phyloP scores from a whole-genome alignment of 169 alveolate species.

The Plasmodium coatneyi region DNA sequence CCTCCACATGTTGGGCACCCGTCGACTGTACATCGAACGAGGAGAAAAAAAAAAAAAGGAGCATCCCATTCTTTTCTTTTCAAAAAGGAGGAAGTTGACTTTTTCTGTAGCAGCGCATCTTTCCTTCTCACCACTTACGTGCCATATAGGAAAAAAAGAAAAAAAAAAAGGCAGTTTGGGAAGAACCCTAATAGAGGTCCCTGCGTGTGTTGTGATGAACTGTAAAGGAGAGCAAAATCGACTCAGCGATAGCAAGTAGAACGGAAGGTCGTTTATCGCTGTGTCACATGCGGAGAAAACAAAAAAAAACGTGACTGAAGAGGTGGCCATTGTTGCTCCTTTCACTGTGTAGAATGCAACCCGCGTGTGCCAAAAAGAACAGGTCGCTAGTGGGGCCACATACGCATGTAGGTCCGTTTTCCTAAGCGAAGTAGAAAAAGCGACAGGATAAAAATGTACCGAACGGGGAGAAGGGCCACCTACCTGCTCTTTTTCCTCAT shows the following conservation, averaged over 20 bases:
- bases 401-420: neutral
- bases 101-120: neutral
- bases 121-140: neutral
- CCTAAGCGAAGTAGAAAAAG: neutral
- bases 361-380: neutral
- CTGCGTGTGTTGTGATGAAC: neutral
- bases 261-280: neutral
- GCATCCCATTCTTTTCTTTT: neutral
- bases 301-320: neutral
- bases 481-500: neutral
- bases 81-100: neutral
- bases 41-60: neutral
- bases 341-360: neutral
- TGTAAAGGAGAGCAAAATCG: neutral
- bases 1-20: neutral
- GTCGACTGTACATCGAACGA: neutral
- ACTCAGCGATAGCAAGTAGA: neutral
- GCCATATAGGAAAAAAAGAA: neutral
- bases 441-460: neutral
- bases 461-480: neutral
- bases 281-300: neutral
- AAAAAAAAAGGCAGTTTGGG: neutral
- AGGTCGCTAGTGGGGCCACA: neutral
- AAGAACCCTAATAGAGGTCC: neutral
- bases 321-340: neutral